Conservation (phyloP, 2,329 filamentous ascomycete species). For the Calonectria pseudoreteaudii region DNA sequence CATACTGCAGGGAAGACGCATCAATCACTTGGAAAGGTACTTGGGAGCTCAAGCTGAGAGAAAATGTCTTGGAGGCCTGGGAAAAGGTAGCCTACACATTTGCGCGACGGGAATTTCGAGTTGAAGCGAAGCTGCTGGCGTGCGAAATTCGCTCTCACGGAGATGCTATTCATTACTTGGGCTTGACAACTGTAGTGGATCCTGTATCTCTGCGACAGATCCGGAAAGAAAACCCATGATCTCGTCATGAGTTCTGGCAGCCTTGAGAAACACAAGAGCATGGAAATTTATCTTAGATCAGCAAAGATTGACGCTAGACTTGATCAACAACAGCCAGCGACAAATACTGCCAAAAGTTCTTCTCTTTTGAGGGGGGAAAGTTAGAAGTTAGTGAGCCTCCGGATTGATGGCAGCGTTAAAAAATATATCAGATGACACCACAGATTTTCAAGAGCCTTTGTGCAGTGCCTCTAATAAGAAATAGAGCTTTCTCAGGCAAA, state of each 20-base stretch:
- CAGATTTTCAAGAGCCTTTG: too few species aligned
- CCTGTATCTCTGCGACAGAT: conserved; percentile 24
- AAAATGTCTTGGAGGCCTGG: conserved; percentile 1
- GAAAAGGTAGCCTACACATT: neutral
- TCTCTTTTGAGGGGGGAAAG: too few species aligned
- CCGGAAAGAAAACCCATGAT: conserved; percentile 14
- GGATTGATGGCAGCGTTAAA: too few species aligned
- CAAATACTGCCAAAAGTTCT: too few species aligned
- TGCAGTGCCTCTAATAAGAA: neutral
- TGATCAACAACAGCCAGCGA: too few species aligned
- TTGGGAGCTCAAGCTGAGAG: conserved; percentile 1
- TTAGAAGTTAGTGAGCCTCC: too few species aligned
- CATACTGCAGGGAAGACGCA: neutral
- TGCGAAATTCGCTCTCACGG: conserved; percentile 25
- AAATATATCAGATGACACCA: too few species aligned
- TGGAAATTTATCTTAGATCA: too few species aligned
- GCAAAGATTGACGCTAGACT: too few species aligned
- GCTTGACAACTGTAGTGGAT: conserved; percentile 24
- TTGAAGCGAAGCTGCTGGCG: neutral
- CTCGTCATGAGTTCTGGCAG: too few species aligned
- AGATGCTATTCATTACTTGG: conserved; percentile 27
- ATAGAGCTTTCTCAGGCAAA: neutral
- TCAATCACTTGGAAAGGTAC: conserved; percentile 26
- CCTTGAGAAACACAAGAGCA: too few species aligned
- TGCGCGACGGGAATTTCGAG: neutral